Evolutionary conservation across 1,139 yeast species (phyloP), one percentile per base, ranked within the genome.

Genomic region (Geotrichum fermentans): DNA sequence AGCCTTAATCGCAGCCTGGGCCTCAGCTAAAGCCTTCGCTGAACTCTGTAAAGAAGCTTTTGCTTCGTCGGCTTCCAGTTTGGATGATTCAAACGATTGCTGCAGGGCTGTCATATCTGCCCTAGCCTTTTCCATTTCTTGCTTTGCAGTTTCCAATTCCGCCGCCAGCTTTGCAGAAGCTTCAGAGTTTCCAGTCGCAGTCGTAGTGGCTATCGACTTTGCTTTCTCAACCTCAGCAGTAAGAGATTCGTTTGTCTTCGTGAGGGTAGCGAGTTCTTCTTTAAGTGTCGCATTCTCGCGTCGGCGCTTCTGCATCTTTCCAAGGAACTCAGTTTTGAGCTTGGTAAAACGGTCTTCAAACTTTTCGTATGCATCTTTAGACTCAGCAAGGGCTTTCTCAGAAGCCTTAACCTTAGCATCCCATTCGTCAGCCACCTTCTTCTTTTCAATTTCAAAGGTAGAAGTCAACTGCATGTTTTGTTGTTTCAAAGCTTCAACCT

Each of bases 401-500:
- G 50, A 32, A 28, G 45, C 43, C 21, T 46, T 49, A 26, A 46
- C 32, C 40, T 49, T 49, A n/a, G 43, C 21, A 24, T 52, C 43
- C 36, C 32, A 39, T 11, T 42, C 47, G 20, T 38, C 47, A 28
- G 30, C 35, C 17, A n/a, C 47, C 38, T 38, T 42, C 20, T 36
- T n/a, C 18, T n/a, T 8, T 24, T 36, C 26, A 36, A 16, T 14
- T 10, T 39, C 40, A 7, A 20, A 16, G 32, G 17, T 45, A n/a
- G 49, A 22, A 16, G 33, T 24, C 11, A 55, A 47, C 14, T 43
- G 50, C 11, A 51, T 44, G 24, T 56, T 44, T 47, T 57, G 56
- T 4, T 47, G 52, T 35, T 57, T 58, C 38, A 61, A 56, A 32
- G 58, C 55, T 37, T 69, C 73, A 26, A 68, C 74, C 68, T 56